Base-by-base conservation (phyloP, 495 filamentous ascomycete species). In the Staphylotrichum tortipilum region DNA sequence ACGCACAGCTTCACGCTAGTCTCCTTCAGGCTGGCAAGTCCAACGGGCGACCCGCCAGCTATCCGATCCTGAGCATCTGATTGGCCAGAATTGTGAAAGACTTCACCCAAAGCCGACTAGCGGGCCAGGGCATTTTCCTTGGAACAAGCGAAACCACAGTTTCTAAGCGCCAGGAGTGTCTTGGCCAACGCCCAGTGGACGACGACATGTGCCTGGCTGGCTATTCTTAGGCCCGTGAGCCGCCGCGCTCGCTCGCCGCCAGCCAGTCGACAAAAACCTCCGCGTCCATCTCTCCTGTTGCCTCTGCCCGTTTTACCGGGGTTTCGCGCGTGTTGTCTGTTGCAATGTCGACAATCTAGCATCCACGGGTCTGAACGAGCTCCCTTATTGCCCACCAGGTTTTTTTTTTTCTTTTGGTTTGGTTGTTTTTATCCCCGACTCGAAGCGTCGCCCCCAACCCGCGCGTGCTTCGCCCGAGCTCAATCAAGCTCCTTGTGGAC, bases 101-200 rank as follows among this genome's bases (percentile, higher is more conserved):
- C 10, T 18, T 39, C 6, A 3, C 52, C 38, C 21, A 47, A 55
- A 38, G 8, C 22, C 17, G 53, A 31, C 38, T 56, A 56, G 53
- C 38, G 18, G 11, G 8, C 1, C 30, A 14, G 36, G 39, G 47
- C 47, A 43, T 51, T 47, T 37, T 40, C 24, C 19, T 22, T 49
- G 42, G 21, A 29, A 39, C 45, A 48, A 31, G 22, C 14, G 26
- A 49, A 41, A 49, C 40, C 38, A 34, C 24, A 9, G 23, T 34
- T 4, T 44, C 46, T 58, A 61, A 59, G 52, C 52, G 55, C 58
- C 55, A 35, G 48, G 43, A 35, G 30, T n/a, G 50, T 44, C 43
- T 53, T 48, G 54, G 50, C 52, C 26, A 9, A 14, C 38, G 11
- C 24, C 18, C 9, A 34, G 22, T 15, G 11, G 30, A 15, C 8